phyloP scores from a whole-genome alignment of 257 asterid species.

The Anisodus tanguticus region DNA sequence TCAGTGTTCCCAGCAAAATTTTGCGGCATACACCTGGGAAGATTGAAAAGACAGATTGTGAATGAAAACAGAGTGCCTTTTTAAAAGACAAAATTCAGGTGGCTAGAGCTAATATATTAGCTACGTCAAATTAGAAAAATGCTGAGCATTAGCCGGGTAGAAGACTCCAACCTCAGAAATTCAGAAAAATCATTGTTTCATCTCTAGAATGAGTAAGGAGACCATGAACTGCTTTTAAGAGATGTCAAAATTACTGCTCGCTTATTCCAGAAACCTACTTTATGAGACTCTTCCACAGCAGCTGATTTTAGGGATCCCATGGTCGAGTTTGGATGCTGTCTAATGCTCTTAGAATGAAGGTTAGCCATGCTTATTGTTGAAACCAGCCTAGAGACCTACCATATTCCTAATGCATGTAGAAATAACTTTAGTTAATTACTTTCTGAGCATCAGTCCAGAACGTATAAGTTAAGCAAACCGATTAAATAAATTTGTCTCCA shows the following conservation, averaged over 20 bases:
- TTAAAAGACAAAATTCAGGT: slow-evolving; percentile 5
- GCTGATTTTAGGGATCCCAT: background rate
- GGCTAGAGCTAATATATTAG: background rate
- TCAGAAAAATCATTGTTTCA: background rate
- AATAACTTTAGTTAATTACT: background rate
- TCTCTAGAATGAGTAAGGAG: slow-evolving; percentile 7
- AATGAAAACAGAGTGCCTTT: background rate
- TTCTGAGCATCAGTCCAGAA: background rate
- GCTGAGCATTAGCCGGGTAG: background rate
- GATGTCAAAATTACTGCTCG: background rate
- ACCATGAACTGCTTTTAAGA: slow-evolving; percentile 11
- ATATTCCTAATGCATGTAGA: slow-evolving; percentile 1
- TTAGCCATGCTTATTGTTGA: background rate
- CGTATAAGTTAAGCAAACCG: background rate
- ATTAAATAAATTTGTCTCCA: background rate
- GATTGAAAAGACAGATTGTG: slow-evolving; percentile 1
- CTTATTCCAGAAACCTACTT: background rate
- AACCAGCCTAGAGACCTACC: background rate
- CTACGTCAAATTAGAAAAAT: background rate
- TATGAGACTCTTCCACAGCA: background rate
- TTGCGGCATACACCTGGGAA: slow-evolving; percentile 89
- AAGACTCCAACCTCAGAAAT: slow-evolving; percentile 17
- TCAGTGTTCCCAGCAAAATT: slow-evolving; percentile 86
- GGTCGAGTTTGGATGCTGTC: background rate
- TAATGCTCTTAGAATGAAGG: slow-evolving; percentile 14